Percentiles rank a stretch among this genome's conserved stretches.
phyloP scores from a whole-genome alignment of 768 basidiomycete genomes.

The Tephrocybe rancida region DNA sequence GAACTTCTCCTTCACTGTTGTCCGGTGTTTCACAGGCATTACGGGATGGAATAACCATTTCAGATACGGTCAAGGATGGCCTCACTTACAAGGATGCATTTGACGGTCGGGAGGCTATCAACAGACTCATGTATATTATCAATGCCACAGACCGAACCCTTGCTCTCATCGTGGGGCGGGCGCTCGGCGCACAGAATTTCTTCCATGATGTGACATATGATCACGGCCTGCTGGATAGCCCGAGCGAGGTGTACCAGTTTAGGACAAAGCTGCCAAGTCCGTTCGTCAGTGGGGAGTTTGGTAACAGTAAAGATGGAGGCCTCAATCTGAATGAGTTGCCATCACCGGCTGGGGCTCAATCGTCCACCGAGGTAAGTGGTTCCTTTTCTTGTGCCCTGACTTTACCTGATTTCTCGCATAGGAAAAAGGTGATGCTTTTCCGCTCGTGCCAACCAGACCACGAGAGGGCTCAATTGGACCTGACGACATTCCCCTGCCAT shows the following conservation, averaged over 20 bases:
- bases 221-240: conserved; percentile 89
- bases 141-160: conserved; percentile 97
- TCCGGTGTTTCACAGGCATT: conserved; percentile 95
- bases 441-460: conserved; percentile 28
- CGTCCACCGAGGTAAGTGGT: conserved; percentile 27
- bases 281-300: conserved; percentile 78
- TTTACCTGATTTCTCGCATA: conserved; percentile 11
- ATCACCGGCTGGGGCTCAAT: conserved; percentile 18
- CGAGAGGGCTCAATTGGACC: conserved; percentile 44
- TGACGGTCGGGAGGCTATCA: conserved; percentile 96
- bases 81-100: conserved; percentile 96
- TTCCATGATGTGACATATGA: conserved; percentile 99
- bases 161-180: conserved; percentile 91
- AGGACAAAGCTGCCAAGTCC: conserved; percentile 80
- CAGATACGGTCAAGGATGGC: conserved; percentile 91
- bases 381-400: conserved; percentile 7
- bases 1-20: conserved; percentile 88
- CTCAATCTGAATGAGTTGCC: conserved; percentile 15
- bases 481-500: conserved; percentile 77
- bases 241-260: conserved; percentile 92
- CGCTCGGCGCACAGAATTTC: conserved; percentile 97
- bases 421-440: conserved; percentile 33
- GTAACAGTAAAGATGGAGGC: conserved; percentile 34
- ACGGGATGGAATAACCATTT: conserved; percentile 72
- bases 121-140: conserved; percentile 97